Percentiles rank a stretch among this genome's conserved stretches.
These are phyloP conservation scores for Monosporascus sp. DNA, from an alignment of 2,329 filamentous ascomycete genomes.

Conservation along the genomic window DNA sequence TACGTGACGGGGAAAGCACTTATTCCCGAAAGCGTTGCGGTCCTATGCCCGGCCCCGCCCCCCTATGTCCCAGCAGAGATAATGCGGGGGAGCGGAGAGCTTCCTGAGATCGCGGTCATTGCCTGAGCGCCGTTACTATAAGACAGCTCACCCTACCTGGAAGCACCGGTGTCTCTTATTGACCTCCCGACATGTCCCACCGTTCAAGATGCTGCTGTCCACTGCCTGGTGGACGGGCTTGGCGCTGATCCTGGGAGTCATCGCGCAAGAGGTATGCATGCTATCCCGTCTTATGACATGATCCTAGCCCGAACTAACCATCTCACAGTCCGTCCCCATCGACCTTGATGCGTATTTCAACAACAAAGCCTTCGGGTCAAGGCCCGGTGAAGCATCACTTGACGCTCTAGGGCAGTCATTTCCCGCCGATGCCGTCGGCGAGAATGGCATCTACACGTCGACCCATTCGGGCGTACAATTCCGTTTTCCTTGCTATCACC, in stretches of 20 bases:
- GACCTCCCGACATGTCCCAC: neutral
- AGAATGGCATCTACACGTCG: constrained; percentile 31
- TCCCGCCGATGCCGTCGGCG: constrained; percentile 25
- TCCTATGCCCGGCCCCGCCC: neutral
- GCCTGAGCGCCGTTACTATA: neutral
- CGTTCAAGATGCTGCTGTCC: neutral
- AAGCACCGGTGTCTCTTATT: neutral
- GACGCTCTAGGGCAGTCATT: constrained; percentile 37
- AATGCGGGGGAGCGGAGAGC: neutral
- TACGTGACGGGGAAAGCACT: neutral
- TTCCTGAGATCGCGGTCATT: neutral
- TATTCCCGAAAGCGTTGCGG: neutral
- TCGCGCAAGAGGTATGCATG: neutral
- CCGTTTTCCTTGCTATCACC: constrained; percentile 34
- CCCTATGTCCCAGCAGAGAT: neutral
- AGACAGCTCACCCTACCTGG: neutral
- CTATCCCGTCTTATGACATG: neutral
- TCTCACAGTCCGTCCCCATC: constrained; percentile 21
- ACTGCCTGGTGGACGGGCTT: neutral
- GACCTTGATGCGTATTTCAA: constrained; percentile 34
- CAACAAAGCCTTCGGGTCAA: constrained; percentile 41
- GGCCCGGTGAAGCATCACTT: constrained; percentile 40
- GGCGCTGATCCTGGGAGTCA: neutral
- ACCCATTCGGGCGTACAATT: constrained; percentile 35
- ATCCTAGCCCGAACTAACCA: neutral